Conservation (phyloP, 2,329 filamentous ascomycete genomes). For the Fusarium liriodendri region DNA sequence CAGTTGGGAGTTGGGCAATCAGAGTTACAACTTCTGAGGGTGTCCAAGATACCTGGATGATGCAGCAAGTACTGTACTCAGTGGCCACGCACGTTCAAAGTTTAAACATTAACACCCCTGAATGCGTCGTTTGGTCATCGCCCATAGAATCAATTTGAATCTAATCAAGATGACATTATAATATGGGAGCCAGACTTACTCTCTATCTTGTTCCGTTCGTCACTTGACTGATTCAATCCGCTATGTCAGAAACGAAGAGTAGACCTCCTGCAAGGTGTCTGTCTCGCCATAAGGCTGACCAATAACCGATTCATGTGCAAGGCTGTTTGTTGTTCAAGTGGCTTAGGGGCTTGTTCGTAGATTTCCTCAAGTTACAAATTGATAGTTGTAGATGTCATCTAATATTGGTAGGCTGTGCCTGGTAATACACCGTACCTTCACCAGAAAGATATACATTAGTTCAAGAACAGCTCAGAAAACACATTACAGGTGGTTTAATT, state of each 20-base stretch:
- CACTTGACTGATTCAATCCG: not conserved
- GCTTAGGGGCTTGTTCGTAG: not conserved
- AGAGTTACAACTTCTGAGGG: not conserved
- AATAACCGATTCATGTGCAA: not conserved
- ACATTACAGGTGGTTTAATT: not conserved
- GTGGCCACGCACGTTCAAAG: not conserved
- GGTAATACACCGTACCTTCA: not conserved
- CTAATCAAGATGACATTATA: not conserved
- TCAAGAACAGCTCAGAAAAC: not conserved
- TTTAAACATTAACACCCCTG: not conserved
- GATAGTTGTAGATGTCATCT: not conserved
- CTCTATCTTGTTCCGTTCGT: not conserved
- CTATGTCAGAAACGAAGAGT: not conserved
- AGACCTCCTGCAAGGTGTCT: not conserved
- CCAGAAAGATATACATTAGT: not conserved
- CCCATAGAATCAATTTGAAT: not conserved
- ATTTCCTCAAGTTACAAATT: not conserved
- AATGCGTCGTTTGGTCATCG: not conserved
- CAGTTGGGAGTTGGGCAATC: not conserved
- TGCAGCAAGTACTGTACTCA: not conserved
- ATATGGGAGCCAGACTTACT: not conserved
- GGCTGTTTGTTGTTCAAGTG: not conserved
- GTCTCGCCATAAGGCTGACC: not conserved
- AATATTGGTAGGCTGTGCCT: not conserved
- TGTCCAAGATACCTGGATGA: not conserved